Percentiles rank a stretch among this genome's conserved stretches.
Conservation (phyloP, 1,284 basidiomycete genomes). For the Ustilago esculenta region DNA sequence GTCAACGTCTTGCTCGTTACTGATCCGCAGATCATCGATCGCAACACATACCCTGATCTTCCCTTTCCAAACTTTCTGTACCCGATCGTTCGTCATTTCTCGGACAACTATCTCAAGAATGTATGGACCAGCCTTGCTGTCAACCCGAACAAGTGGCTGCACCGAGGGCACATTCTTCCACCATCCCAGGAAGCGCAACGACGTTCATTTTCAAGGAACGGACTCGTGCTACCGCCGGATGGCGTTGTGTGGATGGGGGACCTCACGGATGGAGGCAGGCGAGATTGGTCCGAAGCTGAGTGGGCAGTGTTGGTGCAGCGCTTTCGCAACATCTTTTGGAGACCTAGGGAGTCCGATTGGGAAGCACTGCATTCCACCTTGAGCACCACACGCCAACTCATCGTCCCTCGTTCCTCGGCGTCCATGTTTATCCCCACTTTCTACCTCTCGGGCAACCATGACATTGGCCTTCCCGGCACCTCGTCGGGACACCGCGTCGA, state of each 20-base stretch:
- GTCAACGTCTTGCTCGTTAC: constrained; percentile 40
- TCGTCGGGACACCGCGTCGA: constrained; percentile 10
- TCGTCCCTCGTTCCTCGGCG: constrained; percentile 21
- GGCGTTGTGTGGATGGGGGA: constrained; percentile 54
- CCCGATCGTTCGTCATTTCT: constrained; percentile 38
- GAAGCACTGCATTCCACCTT: constrained; percentile 15
- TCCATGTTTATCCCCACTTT: constrained; percentile 34
- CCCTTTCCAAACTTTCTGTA: constrained; percentile 15
- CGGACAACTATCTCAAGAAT: constrained; percentile 48
- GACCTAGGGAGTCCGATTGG: constrained; percentile 35
- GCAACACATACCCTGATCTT: constrained; percentile 34
- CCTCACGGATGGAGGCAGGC: constrained; percentile 47
- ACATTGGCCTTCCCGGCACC: constrained; percentile 48
- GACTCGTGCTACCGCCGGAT: constrained; percentile 32
- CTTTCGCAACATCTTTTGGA: constrained; percentile 34
- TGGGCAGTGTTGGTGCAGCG: constrained; percentile 30
- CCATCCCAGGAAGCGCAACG: constrained; percentile 7
- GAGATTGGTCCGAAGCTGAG: constrained; percentile 15
- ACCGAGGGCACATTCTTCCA: constrained; percentile 15
- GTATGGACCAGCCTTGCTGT: constrained; percentile 35
- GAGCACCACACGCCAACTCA: constrained; percentile 22
- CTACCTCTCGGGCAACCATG: constrained; percentile 57
- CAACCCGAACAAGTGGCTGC: constrained; percentile 44
- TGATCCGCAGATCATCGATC: constrained; percentile 50
- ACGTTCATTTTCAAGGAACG: neutral